A percentile compares a stretch with the other conserved stretches of the same genome.
These are phyloP conservation scores for Umbilicaria muhlenbergii DNA, from an alignment of 495 filamentous ascomycete genomes.

Conservation along the genomic window DNA sequence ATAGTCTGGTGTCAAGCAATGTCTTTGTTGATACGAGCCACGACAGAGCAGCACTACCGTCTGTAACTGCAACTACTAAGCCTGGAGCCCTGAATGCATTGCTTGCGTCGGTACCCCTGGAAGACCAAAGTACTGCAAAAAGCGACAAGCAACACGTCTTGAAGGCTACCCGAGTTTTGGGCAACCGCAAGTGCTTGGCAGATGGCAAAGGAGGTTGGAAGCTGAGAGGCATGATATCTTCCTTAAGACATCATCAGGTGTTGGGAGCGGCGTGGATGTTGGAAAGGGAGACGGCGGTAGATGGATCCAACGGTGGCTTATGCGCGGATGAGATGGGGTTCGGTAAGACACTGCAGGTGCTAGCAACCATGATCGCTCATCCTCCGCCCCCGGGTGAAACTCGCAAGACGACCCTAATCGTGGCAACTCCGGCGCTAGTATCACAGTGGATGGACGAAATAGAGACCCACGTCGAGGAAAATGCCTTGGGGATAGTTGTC, in stretches of 20 bases:
- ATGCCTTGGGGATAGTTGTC: constrained; percentile 8
- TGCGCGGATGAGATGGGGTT: constrained; percentile 42
- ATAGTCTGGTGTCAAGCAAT: constrained; percentile 3
- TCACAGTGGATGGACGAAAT: constrained; percentile 32
- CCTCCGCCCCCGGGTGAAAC: constrained; percentile 11
- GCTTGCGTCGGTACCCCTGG: constrained; percentile 3
- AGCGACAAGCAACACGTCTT: constrained; percentile 5
- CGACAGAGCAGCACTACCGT: neutral
- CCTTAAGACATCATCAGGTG: constrained; percentile 9
- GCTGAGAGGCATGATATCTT: constrained; percentile 7
- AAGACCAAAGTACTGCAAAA: neutral
- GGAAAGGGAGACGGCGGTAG: constrained; percentile 1
- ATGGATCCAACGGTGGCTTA: constrained; percentile 3
- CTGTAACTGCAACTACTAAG: neutral
- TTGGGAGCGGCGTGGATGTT: constrained; percentile 7
- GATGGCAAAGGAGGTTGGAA: constrained; percentile 4
- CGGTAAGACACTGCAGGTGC: constrained; percentile 40
- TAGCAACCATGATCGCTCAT: constrained; percentile 36
- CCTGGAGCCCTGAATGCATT: constrained; percentile 2
- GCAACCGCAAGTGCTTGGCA: neutral
- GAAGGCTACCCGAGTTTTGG: constrained; percentile 1
- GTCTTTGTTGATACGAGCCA: constrained; percentile 7
- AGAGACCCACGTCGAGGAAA: constrained; percentile 18
- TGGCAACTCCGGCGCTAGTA: constrained; percentile 27
- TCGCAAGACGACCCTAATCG: constrained; percentile 32